Base-by-base conservation (phyloP, 2,329 filamentous ascomycete species). In the Emmonsiellopsis sp. region DNA sequence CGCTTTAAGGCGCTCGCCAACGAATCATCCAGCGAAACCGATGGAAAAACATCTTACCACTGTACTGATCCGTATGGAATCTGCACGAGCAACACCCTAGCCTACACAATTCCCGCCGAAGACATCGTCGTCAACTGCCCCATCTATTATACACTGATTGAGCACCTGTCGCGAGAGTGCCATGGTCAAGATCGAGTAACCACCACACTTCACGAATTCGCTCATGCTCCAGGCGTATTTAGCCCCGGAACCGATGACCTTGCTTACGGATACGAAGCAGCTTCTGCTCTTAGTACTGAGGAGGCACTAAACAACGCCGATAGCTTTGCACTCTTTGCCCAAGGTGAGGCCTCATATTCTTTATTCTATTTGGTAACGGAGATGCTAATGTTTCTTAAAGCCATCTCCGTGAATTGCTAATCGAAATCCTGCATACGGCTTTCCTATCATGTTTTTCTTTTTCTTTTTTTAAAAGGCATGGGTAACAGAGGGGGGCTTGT, bases 171-270 rank as follows among this genome's bases (percentile, higher is more conserved):
- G 7, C 60, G 59, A 7, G 68, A 65, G 1, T 87, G 84, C 71
- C 81, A 86, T 63, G 76, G 62, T 2, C 83, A 86, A 68, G 84
- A 86, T 63, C 80, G 84, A 69, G 80, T 79, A 2, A 83, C 78
- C 9, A 86, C 83, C 11, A 76, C 76, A 34, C 66, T 87, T 11
- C 84, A 87, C 62, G 84, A 87, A 73, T 73, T 76, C 59, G 85
- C 83, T 7, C 84, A 87, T 63, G 73, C 77, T n/a, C 68, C 76
- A 63, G 74, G 70, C 68, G 73, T 78, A 10, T 76, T 70, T 56
- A 65, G 58, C 57, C 80, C 79, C 53, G 80, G 81, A 7, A 85
- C 83, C 1, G 65, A 76, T 1, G 84, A 87, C 62, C 70, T 77
- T 51, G 78, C 73, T 30, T 81, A 81, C 58, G 82, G 80, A 31